These are phyloP conservation scores for Ogataea salicorniae DNA, from an alignment of 805 yeast species.

Conservation along the genomic window DNA sequence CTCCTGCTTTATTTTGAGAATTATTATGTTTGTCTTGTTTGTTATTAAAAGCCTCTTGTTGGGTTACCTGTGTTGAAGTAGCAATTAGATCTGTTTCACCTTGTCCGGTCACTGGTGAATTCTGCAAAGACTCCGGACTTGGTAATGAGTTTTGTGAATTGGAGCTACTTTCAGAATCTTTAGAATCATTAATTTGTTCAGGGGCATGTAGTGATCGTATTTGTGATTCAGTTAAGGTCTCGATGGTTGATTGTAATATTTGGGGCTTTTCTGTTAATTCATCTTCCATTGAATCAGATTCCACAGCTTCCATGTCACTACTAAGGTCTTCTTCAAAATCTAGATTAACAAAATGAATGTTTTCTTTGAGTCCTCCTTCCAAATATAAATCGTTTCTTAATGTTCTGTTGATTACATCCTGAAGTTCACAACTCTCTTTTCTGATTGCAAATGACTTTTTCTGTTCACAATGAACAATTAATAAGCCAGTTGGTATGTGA, in stretches of 20 bases:
- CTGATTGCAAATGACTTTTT: conserved; percentile 24
- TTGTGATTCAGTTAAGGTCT: not conserved
- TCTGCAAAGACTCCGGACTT: not conserved
- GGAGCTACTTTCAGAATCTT: not conserved
- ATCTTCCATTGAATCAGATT: no score
- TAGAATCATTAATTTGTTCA: not conserved
- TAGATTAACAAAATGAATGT: conserved; percentile 4
- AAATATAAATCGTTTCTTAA: conserved; percentile 11
- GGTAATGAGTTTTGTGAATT: no score
- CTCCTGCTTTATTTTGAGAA: no score
- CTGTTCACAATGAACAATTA: conserved; percentile 17
- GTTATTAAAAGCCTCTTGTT: no score
- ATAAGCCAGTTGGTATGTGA: conserved; percentile 15
- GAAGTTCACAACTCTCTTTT: conserved; percentile 19
- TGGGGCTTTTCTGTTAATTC: no score
- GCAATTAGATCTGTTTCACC: no score
- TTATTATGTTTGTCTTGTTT: no score
- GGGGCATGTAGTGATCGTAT: not conserved
- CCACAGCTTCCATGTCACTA: no score
- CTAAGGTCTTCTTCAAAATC: not conserved
- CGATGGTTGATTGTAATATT: no score
- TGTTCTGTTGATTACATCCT: conserved; percentile 24
- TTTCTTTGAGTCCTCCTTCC: conserved; percentile 1
- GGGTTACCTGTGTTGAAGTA: no score
- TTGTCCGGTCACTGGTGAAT: not conserved